phyloP scores from a whole-genome alignment of 345 rosid genomes.

The Euphorbia peplus region DNA sequence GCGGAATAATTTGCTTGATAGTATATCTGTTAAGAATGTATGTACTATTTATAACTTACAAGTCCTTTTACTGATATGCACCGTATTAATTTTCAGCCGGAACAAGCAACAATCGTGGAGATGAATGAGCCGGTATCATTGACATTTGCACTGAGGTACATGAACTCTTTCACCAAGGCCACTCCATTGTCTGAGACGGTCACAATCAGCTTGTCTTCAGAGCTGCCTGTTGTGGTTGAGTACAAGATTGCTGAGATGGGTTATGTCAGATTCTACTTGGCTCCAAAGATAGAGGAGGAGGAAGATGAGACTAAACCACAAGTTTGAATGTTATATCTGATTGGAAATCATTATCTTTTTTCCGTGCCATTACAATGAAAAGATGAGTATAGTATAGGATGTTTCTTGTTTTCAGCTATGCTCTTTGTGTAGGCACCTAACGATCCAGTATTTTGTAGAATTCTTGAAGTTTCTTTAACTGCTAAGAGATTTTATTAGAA shows the following conservation, averaged over 20 bases:
- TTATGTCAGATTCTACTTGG: conserved; percentile 83
- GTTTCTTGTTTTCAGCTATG: neutral
- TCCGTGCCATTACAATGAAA: neutral
- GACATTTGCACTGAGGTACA: conserved; percentile 91
- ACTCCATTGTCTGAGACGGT: conserved; percentile 79
- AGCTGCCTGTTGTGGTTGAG: conserved; percentile 92
- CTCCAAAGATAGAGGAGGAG: conserved; percentile 98
- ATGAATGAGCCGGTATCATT: conserved; percentile 92
- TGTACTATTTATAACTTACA: neutral
- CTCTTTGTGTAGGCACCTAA: neutral
- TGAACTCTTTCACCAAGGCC: conserved; percentile 97
- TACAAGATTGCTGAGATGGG: conserved; percentile 99
- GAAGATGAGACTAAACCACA: conserved; percentile 73
- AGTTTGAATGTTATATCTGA: neutral
- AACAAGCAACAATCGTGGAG: conserved; percentile 79
- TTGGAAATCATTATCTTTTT: neutral
- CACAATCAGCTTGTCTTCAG: conserved; percentile 89
- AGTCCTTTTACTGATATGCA: conserved; percentile 2
- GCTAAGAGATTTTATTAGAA: neutral
- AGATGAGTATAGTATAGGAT: neutral
- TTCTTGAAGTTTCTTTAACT: neutral
- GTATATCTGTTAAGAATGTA: neutral
- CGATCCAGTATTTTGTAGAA: neutral
- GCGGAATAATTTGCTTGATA: neutral
- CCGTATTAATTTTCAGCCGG: conserved; percentile 58